Base-by-base conservation (phyloP, 805 yeast genomes). In the Pichia heedii region DNA sequence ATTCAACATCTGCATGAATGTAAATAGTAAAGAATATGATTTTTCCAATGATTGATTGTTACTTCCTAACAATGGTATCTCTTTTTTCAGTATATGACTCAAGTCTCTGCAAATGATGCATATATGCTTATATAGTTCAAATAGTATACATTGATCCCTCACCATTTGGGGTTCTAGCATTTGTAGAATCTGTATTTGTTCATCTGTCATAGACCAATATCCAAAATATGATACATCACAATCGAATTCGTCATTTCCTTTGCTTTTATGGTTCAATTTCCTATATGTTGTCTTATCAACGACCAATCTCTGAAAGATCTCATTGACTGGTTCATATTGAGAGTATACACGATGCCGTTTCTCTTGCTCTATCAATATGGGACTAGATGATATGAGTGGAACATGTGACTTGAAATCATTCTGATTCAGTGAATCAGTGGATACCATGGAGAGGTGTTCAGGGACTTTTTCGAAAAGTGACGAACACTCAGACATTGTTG, bases 301-400 rank as follows among this genome's bases (percentile, higher is more conserved):
- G 4, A n/a, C 20, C 16, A 39, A 35, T 5, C 13, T 19, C 10
- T 39, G 22, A 15, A 43, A 22, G 8, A 43, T 43, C 19, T 36
- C 13, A 20, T 43, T 43, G 6, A 39, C 36, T 10, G 46, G 46
- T 30, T 43, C 46, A 30, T 43, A 43, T 20, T 44, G 44, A 9
- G 45, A 44, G 34, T 29, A 29, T 15, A 6, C 18, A 10, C 32
- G 6, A 5, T 15, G 2, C n/a, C n/a, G n/a, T n/a, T 12, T 4
- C 13, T 29, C 32, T 29, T 29, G 16, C 12, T 12, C 3, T 7
- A 29, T 29, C 32, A 29, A 2, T 29, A 13, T 29, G 15, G 15
- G 32, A 29, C 13, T 15, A 29, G 15, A 6, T 6, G 15, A 12
- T 10, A 6, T 8, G 8, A 13, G 15, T 15, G 15, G 13, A 10